A percentile compares a stretch with the other conserved stretches of the same genome.
Evolutionary conservation across 352 stramenopile species (phyloP).

Genomic region (Thalassiosira mediterranea): DNA sequence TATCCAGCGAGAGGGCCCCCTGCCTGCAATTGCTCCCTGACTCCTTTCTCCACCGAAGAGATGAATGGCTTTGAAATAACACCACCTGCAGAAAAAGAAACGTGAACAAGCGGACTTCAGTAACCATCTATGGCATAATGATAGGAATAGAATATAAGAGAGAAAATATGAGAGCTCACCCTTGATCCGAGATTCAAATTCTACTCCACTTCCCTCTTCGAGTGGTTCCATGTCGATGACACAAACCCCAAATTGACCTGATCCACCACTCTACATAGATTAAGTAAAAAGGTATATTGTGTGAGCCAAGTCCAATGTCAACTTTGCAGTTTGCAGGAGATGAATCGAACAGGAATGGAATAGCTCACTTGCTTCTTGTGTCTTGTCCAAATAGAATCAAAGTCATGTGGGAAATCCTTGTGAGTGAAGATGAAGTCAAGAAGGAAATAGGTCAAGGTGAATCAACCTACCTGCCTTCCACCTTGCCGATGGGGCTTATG

Average conservation of each 20-base stretch:
- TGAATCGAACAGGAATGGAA: no score
- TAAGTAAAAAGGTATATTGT: neutral
- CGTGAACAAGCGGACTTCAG: no score
- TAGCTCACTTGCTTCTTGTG: constrained; percentile 50
- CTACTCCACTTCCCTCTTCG: constrained; percentile 34
- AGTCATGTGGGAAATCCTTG: no score
- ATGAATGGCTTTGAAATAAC: constrained; percentile 52
- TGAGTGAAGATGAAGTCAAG: no score
- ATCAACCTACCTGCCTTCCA: constrained; percentile 26
- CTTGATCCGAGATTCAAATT: constrained; percentile 47
- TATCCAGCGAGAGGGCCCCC: constrained; percentile 44
- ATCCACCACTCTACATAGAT: constrained; percentile 16
- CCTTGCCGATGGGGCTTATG: constrained; percentile 15
- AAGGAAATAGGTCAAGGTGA: no score
- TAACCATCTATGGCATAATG: no score
- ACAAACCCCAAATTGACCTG: constrained; percentile 50
- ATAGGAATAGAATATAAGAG: no score
- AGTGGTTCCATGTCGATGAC: constrained; percentile 46
- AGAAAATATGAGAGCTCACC: constrained; percentile 1
- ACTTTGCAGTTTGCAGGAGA: no score
- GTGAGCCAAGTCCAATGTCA: constrained; percentile 7
- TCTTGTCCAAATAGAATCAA: no score
- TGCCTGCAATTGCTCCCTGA: constrained; percentile 35
- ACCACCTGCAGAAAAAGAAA: constrained; percentile 11
- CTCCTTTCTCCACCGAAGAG: constrained; percentile 45